Evolutionary conservation across 345 rosid species (phyloP), one percentile per base, ranked within the genome.

Genomic region (Abelmoschus esculentus): DNA sequence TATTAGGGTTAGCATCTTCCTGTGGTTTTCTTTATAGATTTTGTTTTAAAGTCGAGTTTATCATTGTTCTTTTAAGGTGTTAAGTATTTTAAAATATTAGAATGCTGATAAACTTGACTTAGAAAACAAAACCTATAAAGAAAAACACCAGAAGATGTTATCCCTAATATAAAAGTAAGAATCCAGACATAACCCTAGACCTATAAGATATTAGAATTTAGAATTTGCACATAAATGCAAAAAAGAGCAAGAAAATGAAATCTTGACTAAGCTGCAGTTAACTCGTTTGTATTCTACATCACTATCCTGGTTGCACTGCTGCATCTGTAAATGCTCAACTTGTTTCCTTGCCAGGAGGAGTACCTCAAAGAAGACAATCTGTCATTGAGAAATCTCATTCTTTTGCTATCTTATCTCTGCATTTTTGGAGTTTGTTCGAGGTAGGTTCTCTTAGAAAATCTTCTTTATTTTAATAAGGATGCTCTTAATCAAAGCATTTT

Each of bases 381-480:
- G 68, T 90, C 96, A 34, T 80, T 91, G 81, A 82, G 90, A 67
- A 91, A 93, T 76, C 81, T 89, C 36, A 84, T 96, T 71, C 97
- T 91, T 47, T 74, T 93, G 66, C 86, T 93, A 53, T 89, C 96
- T 70, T 84, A 84, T 81, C 78, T 93, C 70, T 88, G 86, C 71
- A 76, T 83, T 36, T 86, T 93, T 70, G 98, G 90, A 77, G 93
- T 91, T 86, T 91, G 87, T 79, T 87, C 95, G 55, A 85, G 98
- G 98, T 91, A 61, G 66, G 61, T 70, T 73, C 46, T 73, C 67
- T 73, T 40, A 61, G 50, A 67, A 46, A 69, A 68, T 40, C 57
- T 53, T 53, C 3, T 53, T 53, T 52, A 65, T 65, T 44, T 46
- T 7, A 7, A 19, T 46, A 63, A 19, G 36, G 52, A 13, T 54